A percentile compares a stretch with the other conserved stretches of the same genome.
Conservation (phyloP, 148 eudicot species). For the Camellia japonica region DNA sequence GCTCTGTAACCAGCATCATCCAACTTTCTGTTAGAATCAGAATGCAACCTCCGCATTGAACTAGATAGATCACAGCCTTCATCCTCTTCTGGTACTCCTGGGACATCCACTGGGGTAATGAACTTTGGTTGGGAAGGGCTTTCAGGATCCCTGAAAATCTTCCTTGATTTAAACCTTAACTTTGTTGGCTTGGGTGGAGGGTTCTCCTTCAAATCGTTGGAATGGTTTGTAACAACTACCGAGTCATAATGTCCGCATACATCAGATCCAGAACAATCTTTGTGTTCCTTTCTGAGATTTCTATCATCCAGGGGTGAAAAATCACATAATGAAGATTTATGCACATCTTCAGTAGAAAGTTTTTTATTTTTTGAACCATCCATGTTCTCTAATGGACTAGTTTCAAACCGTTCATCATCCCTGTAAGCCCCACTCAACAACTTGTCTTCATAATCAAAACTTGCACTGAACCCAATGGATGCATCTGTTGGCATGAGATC, state of each 20-base stretch:
- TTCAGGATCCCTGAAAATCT: constrained; percentile 27
- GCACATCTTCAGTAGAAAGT: constrained; percentile 11
- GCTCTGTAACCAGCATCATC: constrained; percentile 12
- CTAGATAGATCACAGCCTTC: background rate
- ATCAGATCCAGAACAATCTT: constrained; percentile 13
- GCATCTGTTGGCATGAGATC: constrained; percentile 16
- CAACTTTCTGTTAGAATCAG: constrained; percentile 6
- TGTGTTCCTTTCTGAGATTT: constrained; percentile 6
- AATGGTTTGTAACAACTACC: constrained; percentile 12
- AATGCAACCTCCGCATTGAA: constrained; percentile 2
- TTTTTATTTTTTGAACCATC: background rate
- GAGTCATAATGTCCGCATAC: constrained; percentile 14
- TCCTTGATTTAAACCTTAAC: constrained; percentile 58
- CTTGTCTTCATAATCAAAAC: constrained; percentile 3
- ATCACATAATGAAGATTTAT: constrained; percentile 14
- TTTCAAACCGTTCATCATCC: constrained; percentile 3
- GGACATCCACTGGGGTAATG: constrained; percentile 17
- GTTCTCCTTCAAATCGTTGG: constrained; percentile 33
- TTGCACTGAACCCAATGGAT: background rate
- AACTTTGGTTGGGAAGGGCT: constrained; percentile 27
- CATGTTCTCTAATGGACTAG: background rate
- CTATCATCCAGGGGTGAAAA: background rate
- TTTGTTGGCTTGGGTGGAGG: constrained; percentile 40
- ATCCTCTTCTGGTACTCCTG: background rate
- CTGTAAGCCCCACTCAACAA: constrained; percentile 7